These are phyloP conservation scores for Talaromyces sp. DNA, from an alignment of 2,329 filamentous ascomycete genomes.

Conservation along the genomic window DNA sequence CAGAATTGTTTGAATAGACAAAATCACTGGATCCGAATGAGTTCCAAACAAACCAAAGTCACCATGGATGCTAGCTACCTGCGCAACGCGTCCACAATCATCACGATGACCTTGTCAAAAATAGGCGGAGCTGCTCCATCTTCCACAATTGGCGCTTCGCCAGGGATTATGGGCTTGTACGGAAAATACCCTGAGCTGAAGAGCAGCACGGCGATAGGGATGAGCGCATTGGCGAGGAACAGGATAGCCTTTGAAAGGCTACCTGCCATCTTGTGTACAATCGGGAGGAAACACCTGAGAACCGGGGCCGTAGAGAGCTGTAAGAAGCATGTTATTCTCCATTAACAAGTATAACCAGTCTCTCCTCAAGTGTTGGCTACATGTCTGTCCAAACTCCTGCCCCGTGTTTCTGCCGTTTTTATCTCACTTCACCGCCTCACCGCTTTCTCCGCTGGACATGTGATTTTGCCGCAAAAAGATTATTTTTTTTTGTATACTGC, in stretches of 20 bases:
- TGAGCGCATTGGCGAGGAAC: conserved; percentile 65
- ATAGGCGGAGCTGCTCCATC: conserved; percentile 58
- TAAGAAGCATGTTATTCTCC: background rate
- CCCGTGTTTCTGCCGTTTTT: background rate
- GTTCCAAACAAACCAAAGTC: conserved; percentile 9
- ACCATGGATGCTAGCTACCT: conserved; percentile 50
- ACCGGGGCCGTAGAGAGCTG: background rate
- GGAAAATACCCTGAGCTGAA: conserved; percentile 95
- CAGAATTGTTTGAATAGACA: conserved; percentile 74
- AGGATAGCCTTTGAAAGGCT: conserved; percentile 37
- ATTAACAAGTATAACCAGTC: background rate
- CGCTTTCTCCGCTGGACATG: background rate
- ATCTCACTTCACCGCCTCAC: background rate
- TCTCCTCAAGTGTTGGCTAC: background rate
- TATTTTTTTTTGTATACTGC: background rate
- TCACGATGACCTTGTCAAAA: conserved; percentile 89
- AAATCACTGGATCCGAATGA: conserved; percentile 63
- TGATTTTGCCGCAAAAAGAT: background rate
- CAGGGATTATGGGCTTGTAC: conserved; percentile 89
- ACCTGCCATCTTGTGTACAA: conserved; percentile 5
- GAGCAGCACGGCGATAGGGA: conserved; percentile 65
- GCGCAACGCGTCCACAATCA: conserved; percentile 93
- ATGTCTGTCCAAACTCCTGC: background rate
- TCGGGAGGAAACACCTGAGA: background rate
- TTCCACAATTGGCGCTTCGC: conserved; percentile 61